Evolutionary conservation across 306 rosid species (phyloP), one percentile per base, ranked within the genome.

Genomic region (Fagus sylvatica): DNA sequence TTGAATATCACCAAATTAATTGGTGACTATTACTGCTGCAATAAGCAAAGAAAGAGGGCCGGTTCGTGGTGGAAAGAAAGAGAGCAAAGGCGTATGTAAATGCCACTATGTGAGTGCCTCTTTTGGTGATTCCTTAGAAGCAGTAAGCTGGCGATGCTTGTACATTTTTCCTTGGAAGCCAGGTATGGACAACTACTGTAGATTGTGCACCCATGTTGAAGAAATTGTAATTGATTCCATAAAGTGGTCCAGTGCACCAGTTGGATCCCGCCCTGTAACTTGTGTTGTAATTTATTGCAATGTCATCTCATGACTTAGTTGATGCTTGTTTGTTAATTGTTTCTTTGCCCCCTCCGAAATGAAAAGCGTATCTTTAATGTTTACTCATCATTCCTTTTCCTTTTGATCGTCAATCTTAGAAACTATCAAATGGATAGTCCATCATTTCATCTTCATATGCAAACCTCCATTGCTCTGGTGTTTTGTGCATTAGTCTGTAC

Each of bases 101-200:
- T 19, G 53, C 41, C 55, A 8, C 4, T 8, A 22, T 74, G 22
- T 22, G 49, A 73, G 79, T 78, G 84, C 76, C 78, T 53, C 42
- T 22, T 39, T 66, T 57, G 53, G 74, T 74, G 81, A 61, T 75
- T 73, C 84, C 88, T 73, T 60, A 79, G 71, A 62, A 80, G 82
- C 62, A 70, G 81, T 79, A 46, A 80, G 77, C 77, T 30, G 84
- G 37, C 69, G 77, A 67, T 80, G 85, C 74, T 80, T 84, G 86
- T 85, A 80, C 85, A 84, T 85, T 82, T 88, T 83, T 78, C 79
- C 80, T 80, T 60, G 74, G 72, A 82, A 79, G 80, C 83, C 83
- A 71, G 88, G 85, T 81, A 71, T 49, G 83, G 85, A 71, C 65
- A 73, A 55, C 74, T 82, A 69, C 71, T 75, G 42, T 79, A 73